These are phyloP conservation scores for Geotrichum australiense DNA, from an alignment of 1,139 yeast genomes.

Conservation along the genomic window DNA sequence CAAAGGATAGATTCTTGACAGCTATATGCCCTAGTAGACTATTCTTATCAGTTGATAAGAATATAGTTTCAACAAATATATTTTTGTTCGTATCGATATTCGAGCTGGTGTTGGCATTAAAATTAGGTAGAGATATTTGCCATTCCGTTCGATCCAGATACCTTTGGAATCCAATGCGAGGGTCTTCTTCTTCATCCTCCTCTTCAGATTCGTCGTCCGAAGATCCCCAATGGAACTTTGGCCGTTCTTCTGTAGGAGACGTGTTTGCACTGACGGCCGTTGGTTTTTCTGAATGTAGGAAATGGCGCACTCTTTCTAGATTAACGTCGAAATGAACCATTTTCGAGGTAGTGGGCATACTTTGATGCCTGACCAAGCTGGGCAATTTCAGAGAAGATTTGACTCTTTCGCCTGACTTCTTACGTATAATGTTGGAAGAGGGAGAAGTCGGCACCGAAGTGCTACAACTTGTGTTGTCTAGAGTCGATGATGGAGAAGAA, in stretches of 20 bases:
- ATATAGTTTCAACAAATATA: slow-evolving; percentile 60
- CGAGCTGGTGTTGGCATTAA: slow-evolving; percentile 23
- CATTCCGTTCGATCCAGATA: slow-evolving; percentile 35
- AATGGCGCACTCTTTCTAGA: slow-evolving; percentile 61
- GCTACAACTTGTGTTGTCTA: not conserved
- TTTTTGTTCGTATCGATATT: slow-evolving; percentile 21
- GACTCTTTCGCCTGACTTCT: slow-evolving; percentile 75
- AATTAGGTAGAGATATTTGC: slow-evolving; percentile 47
- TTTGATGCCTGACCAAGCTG: slow-evolving; percentile 45
- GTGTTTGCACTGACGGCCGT: slow-evolving; percentile 65
- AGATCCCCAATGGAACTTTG: slow-evolving; percentile 30
- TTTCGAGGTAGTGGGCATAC: slow-evolving; percentile 72
- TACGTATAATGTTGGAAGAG: slow-evolving; percentile 44
- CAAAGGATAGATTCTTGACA: slow-evolving; percentile 60
- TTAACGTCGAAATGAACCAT: slow-evolving; percentile 72
- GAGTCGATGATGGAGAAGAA: not conserved
- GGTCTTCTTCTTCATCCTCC: slow-evolving; percentile 30
- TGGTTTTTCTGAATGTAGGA: slow-evolving; percentile 65
- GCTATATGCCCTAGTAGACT: slow-evolving; percentile 66
- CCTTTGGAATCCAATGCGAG: slow-evolving; percentile 23
- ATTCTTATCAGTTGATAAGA: slow-evolving; percentile 50
- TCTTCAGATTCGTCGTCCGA: slow-evolving; percentile 28
- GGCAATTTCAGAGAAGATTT: slow-evolving; percentile 61
- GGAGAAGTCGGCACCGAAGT: slow-evolving; percentile 3
- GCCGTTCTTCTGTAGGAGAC: slow-evolving; percentile 38